phyloP scores from a whole-genome alignment of 2,329 filamentous ascomycete species.

The Phaeosphaeriaceae sp. region DNA sequence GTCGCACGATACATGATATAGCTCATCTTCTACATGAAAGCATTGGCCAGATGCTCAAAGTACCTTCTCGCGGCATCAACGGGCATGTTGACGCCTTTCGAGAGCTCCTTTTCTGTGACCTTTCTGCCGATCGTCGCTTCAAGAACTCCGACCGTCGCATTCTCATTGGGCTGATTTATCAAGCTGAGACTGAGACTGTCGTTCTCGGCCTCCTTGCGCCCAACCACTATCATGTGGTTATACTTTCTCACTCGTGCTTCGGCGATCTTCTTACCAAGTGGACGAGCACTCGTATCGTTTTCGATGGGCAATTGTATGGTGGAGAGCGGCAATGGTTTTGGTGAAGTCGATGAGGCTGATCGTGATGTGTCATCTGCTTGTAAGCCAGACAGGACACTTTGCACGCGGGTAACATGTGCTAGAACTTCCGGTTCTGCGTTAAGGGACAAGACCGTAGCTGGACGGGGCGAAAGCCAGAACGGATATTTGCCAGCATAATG shows the following conservation, averaged over 20 bases:
- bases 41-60: constrained; percentile 37
- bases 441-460: constrained; percentile 77
- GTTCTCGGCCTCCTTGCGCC: constrained; percentile 50
- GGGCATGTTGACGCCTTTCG: constrained; percentile 21
- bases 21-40: constrained; percentile 29
- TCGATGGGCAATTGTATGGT: constrained; percentile 74
- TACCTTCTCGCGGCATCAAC: constrained; percentile 34
- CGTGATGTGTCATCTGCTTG: constrained; percentile 19
- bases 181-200: constrained; percentile 36
- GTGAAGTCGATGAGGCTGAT: constrained; percentile 19
- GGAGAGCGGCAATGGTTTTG: constrained; percentile 54
- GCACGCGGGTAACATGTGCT: constrained; percentile 54
- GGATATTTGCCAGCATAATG: constrained; percentile 80
- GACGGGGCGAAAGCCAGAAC: constrained; percentile 86
- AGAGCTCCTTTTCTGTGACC: constrained; percentile 21
- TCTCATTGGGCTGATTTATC: constrained; percentile 49
- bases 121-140: constrained; percentile 36
- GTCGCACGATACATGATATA: background rate
- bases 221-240: constrained; percentile 76
- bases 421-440: constrained; percentile 67
- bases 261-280: constrained; percentile 73
- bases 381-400: constrained; percentile 40
- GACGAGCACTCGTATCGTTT: constrained; percentile 69
- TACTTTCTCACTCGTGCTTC: constrained; percentile 78
- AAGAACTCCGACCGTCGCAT: constrained; percentile 38